Evolutionary conservation across 164 flowering plant genomes (phyloP).

Genomic region (Berberis thunbergii): DNA sequence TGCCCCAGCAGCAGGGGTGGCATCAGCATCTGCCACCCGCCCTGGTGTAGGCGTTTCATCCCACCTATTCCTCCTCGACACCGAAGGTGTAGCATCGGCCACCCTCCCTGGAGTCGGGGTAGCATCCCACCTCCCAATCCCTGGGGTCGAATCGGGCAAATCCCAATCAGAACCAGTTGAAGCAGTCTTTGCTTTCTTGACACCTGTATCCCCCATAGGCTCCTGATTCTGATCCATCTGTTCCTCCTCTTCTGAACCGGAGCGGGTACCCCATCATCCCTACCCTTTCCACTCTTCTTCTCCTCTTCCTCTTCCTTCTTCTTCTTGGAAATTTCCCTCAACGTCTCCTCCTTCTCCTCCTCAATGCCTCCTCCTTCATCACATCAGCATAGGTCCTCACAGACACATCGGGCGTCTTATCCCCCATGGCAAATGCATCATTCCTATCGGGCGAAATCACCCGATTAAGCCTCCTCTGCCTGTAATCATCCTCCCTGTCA

Average conservation of each 20-base stretch:
- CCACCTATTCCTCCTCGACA: conserved; percentile 80
- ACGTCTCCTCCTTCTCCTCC: conserved; percentile 71
- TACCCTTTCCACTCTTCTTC: conserved; percentile 31
- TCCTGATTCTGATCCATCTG: conserved; percentile 79
- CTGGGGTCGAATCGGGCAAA: conserved; percentile 82
- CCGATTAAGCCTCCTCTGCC: conserved; percentile 61
- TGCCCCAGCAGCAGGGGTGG: conserved; percentile 73
- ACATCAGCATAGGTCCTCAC: conserved; percentile 84
- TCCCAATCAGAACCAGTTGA: conserved; percentile 76
- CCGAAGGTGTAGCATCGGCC: conserved; percentile 70
- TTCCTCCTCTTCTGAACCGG: conserved; percentile 66
- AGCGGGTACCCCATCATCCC: conserved; percentile 16
- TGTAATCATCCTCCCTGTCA: conserved; percentile 86
- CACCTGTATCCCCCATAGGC: conserved; percentile 34
- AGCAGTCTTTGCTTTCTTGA: conserved; percentile 54
- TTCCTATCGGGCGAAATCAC: conserved; percentile 78
- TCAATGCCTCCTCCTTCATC: conserved; percentile 75
- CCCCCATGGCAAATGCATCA: conserved; percentile 83
- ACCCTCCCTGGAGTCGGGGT: conserved; percentile 93
- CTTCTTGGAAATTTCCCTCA: conserved; percentile 66
- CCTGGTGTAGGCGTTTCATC: conserved; percentile 99
- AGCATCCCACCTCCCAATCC: conserved; percentile 92
- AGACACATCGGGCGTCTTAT: conserved; percentile 74
- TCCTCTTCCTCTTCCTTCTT: conserved; percentile 86
- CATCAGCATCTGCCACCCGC: conserved; percentile 76